Evolutionary conservation across 305 asterid genomes (phyloP).

Genomic region (Solanum chacoense): DNA sequence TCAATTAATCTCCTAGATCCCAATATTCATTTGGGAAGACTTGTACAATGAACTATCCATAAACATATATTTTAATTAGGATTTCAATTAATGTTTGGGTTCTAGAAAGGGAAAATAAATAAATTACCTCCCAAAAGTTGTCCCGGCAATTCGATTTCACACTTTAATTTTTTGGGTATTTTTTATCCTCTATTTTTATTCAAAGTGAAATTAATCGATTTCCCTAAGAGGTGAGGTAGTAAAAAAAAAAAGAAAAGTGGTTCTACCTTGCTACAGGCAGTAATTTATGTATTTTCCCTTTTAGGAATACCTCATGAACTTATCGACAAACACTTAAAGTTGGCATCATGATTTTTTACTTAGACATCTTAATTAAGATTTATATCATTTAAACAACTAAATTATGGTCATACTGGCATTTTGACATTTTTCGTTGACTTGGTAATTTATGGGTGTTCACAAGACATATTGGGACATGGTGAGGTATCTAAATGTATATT

Average conservation of each 20-base stretch:
- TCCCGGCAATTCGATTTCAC: not conserved
- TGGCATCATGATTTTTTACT: not conserved
- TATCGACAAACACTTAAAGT: not conserved
- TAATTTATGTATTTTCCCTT: not conserved
- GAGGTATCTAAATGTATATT: too few relatives aligned
- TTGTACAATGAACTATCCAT: not conserved
- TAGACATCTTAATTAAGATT: too few relatives aligned
- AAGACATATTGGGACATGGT: too few relatives aligned
- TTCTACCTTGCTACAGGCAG: not conserved
- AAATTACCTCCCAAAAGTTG: not conserved
- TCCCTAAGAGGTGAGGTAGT: not conserved
- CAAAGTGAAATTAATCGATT: not conserved
- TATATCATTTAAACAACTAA: too few relatives aligned
- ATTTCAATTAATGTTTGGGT: not conserved
- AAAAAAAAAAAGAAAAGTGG: not conserved
- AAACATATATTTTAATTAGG: not conserved
- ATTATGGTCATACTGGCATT: too few relatives aligned
- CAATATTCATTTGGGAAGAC: not conserved
- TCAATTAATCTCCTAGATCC: not conserved
- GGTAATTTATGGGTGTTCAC: not conserved
- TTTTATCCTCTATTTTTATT: not conserved
- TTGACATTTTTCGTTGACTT: not conserved
- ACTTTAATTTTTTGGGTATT: not conserved
- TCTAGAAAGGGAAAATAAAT: not conserved
- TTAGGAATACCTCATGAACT: not conserved